Base-by-base conservation (phyloP, 331 rosid species). In the Malus hybrid region DNA sequence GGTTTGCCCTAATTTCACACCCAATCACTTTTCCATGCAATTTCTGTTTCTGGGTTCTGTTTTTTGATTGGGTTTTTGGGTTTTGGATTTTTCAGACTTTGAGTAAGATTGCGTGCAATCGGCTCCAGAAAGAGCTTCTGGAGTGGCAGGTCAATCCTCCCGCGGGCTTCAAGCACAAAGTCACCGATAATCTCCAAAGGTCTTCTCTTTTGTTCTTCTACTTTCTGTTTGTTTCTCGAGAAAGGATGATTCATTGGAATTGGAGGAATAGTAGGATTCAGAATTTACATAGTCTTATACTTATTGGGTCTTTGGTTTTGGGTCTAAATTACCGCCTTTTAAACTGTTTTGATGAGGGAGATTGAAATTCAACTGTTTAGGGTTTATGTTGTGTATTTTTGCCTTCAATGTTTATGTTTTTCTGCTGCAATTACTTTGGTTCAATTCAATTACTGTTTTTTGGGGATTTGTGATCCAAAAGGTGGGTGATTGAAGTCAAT, bases 131-230 rank as follows among this genome's bases (percentile, higher is more conserved):
- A 71, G 99, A 96, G 80, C 96, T 96, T 1, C 70, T 92, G 2
- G 99, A 96, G 92, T 96, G 99, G 99, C 99, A 96, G 89, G 88
- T 96, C 73, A 92, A 96, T 83, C 98, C 99, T 42, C 99, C 99
- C 0, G 54, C 85, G 4, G 97, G 99, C 66, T 96, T 96, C 89
- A 96, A 90, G 70, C 99, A 93, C 93, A 89, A 86, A 83, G 99
- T 89, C 86, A 93, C 96, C 64, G 99, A 96, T 65, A 96, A 96
- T 81, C 96, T 96, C 70, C 99, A 96, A 68, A 96, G 94, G 97
- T 95, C 71, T 76, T 62, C 18, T 5, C 78, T 69, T 6, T 60
- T 64, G 34, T 33, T 70, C 57, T 50, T 6, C 57, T 54, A 6
- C 42, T 31, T 69, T 28, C 56, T 15, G 70, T 66, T n/a, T 66